Evolutionary conservation across 768 basidiomycete genomes (phyloP).

Genomic region (Pleurotus eryngii): DNA sequence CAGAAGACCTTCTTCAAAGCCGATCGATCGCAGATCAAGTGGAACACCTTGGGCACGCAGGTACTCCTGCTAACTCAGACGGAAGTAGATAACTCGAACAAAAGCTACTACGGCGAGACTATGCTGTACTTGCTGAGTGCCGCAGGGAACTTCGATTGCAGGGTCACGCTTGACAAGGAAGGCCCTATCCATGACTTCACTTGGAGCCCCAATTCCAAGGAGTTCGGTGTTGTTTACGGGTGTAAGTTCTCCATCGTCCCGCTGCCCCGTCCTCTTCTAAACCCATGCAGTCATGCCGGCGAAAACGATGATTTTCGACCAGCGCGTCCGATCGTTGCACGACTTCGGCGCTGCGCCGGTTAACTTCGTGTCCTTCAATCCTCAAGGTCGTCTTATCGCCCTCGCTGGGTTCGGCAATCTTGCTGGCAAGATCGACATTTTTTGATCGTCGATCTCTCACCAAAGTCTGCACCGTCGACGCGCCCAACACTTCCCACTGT

Average conservation of each 20-base stretch:
- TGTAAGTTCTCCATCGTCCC: slow-evolving; percentile 52
- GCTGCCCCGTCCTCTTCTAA: background rate
- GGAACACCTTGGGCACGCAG: slow-evolving; percentile 93
- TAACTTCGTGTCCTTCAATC: slow-evolving; percentile 94
- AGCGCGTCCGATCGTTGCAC: slow-evolving; percentile 80
- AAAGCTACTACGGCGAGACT: slow-evolving; percentile 98
- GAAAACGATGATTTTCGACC: slow-evolving; percentile 88
- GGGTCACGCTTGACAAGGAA: slow-evolving; percentile 88
- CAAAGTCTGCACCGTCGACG: slow-evolving; percentile 79
- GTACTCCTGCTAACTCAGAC: slow-evolving; percentile 91
- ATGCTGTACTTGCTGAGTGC: slow-evolving; percentile 90
- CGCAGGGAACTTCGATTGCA: slow-evolving; percentile 90
- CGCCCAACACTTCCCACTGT: slow-evolving; percentile 90
- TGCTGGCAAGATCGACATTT: slow-evolving; percentile 89
- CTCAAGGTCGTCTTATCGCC: slow-evolving; percentile 84
- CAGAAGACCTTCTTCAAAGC: slow-evolving; percentile 96
- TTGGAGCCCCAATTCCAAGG: slow-evolving; percentile 96
- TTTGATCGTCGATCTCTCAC: slow-evolving; percentile 84
- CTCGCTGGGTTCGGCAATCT: slow-evolving; percentile 97
- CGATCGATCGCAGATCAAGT: slow-evolving; percentile 89
- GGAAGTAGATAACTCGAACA: slow-evolving; percentile 95
- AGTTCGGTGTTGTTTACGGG: slow-evolving; percentile 95
- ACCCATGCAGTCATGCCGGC: slow-evolving; percentile 81
- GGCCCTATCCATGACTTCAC: slow-evolving; percentile 95
- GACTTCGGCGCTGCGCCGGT: slow-evolving; percentile 89